Conservation (phyloP, 2,329 filamentous ascomycete genomes). For the Zopfia rhizophila region DNA sequence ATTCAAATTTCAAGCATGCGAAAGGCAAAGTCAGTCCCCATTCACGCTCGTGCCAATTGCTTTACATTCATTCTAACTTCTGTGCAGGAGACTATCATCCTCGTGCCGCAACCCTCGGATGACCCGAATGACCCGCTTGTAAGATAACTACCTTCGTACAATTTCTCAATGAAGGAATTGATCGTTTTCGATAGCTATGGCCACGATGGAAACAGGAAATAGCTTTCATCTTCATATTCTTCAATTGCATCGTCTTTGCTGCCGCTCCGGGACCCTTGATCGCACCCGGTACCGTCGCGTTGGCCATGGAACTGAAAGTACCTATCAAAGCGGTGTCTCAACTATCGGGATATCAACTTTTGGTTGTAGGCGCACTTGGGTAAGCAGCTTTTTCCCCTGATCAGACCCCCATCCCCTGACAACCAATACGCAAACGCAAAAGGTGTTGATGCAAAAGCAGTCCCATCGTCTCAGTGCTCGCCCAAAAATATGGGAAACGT, state of each 20-base stretch:
- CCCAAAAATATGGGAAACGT: slow-evolving; percentile 49
- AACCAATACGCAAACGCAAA: not conserved
- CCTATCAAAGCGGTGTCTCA: slow-evolving; percentile 36
- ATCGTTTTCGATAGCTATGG: slow-evolving; percentile 26
- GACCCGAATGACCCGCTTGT: slow-evolving; percentile 38
- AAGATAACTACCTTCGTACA: not conserved
- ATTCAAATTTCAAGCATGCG: slow-evolving; percentile 27
- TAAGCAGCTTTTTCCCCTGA: slow-evolving; percentile 8
- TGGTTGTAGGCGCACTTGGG: slow-evolving; percentile 37
- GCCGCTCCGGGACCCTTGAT: slow-evolving; percentile 37
- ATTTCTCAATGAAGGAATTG: not conserved
- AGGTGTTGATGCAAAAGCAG: slow-evolving; percentile 13
- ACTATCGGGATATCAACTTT: slow-evolving; percentile 35
- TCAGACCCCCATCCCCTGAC: not conserved
- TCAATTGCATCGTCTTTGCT: slow-evolving; percentile 38
- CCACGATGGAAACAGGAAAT: slow-evolving; percentile 35
- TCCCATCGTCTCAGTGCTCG: slow-evolving; percentile 43
- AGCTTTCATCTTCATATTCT: slow-evolving; percentile 32
- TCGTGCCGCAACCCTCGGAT: slow-evolving; percentile 34
- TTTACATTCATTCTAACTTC: not conserved
- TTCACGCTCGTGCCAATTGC: not conserved
- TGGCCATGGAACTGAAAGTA: slow-evolving; percentile 30
- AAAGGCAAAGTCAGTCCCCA: slow-evolving; percentile 26
- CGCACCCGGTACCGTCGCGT: slow-evolving; percentile 33
- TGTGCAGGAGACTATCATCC: slow-evolving; percentile 29